Percentiles rank a stretch among this genome's conserved stretches.
Conservation (phyloP, 306 rosid genomes). For the Prunus armeniaca region DNA sequence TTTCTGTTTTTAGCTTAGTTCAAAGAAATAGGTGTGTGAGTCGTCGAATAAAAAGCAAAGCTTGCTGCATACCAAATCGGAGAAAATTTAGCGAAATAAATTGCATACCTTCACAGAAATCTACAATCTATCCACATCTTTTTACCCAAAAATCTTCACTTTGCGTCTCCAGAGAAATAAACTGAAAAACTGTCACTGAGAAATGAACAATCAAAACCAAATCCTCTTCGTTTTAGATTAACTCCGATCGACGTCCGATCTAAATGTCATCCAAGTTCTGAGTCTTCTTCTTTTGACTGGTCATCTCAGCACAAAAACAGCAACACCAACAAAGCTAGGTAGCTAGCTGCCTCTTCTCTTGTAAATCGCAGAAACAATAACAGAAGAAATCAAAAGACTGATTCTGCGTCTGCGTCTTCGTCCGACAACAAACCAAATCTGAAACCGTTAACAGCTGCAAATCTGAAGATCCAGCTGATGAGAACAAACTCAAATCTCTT, state of each 20-base stretch:
- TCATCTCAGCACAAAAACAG: background rate
- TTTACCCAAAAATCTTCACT: background rate
- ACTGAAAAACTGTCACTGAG: background rate
- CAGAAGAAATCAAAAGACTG: background rate
- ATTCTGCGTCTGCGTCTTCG: background rate
- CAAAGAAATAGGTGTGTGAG: background rate
- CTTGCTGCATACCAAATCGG: background rate
- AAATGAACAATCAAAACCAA: background rate
- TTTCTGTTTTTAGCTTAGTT: background rate
- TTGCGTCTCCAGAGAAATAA: background rate
- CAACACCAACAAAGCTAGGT: background rate
- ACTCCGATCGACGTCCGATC: conserved; percentile 12
- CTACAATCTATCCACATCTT: conserved; percentile 3
- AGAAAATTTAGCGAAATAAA: background rate
- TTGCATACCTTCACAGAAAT: conserved; percentile 2
- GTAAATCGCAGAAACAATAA: background rate
- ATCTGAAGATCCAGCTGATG: background rate
- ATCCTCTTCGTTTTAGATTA: background rate
- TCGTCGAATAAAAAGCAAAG: background rate
- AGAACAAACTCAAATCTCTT: background rate
- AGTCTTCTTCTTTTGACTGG: background rate
- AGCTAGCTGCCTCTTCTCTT: background rate
- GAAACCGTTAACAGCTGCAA: conserved; percentile 5
- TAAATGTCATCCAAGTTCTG: background rate
- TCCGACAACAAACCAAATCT: background rate